These are phyloP conservation scores for Suhomyces tanzawaensis DNA, from an alignment of 805 yeast genomes.

Conservation along the genomic window DNA sequence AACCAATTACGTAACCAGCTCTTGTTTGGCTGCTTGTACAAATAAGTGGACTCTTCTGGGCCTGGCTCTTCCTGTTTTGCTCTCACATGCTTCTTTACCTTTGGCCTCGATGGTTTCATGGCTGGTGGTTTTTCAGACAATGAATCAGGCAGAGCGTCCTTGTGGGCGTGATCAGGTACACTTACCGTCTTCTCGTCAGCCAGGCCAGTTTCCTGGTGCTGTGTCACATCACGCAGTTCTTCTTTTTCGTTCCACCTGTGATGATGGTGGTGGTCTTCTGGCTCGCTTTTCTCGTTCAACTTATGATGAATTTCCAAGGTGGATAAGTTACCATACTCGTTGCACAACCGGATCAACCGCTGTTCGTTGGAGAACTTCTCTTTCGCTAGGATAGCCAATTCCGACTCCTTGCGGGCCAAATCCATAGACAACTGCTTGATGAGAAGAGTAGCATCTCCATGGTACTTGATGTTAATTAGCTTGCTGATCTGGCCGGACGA, in stretches of 20 bases:
- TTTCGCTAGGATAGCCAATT: constrained; percentile 37
- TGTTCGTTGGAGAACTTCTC: constrained; percentile 34
- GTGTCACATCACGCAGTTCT: neutral
- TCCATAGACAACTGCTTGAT: constrained; percentile 49
- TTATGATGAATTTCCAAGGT: constrained; percentile 34
- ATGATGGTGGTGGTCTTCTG: too few relatives aligned
- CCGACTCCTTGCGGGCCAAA: constrained; percentile 47
- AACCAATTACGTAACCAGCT: constrained; percentile 20
- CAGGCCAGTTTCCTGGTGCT: constrained; percentile 15
- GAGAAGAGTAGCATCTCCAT: constrained; percentile 26
- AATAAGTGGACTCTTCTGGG: neutral
- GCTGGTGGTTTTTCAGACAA: too few relatives aligned
- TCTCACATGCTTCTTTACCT: too few relatives aligned
- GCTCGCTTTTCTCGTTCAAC: constrained; percentile 15
- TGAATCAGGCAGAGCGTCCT: too few relatives aligned
- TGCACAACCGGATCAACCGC: constrained; percentile 28
- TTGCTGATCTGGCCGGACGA: constrained; percentile 14
- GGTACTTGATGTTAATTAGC: constrained; percentile 23
- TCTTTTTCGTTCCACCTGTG: neutral
- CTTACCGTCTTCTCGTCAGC: neutral
- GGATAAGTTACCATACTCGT: constrained; percentile 36
- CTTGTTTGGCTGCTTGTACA: constrained; percentile 4
- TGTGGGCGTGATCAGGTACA: neutral
- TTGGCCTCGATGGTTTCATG: too few relatives aligned
- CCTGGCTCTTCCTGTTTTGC: neutral